Percentiles rank a stretch among this genome's conserved stretches.
Conservation (phyloP, 1,139 yeast species). For the Taiozyma sp. region DNA sequence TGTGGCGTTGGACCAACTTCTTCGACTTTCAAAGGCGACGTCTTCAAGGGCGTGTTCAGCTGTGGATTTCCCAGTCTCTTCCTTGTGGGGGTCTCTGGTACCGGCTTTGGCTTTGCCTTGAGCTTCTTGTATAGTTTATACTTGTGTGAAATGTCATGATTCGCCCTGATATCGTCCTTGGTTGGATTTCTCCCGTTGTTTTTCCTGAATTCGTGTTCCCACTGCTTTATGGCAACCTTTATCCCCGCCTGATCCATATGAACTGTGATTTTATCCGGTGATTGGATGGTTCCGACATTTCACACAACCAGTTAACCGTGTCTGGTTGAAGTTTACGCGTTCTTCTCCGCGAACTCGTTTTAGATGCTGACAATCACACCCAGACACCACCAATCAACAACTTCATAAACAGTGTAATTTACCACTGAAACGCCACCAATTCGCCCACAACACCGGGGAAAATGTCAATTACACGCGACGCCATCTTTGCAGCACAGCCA, state of each 20-base stretch:
- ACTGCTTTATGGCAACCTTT: slow-evolving; percentile 48
- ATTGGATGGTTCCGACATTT: too few species aligned
- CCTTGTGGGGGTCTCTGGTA: slow-evolving; percentile 3
- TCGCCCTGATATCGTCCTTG: slow-evolving; percentile 47
- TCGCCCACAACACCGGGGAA: too few species aligned
- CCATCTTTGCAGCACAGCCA: slow-evolving; percentile 65
- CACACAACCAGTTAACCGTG: too few species aligned
- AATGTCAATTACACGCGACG: slow-evolving; percentile 18
- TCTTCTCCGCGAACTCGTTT: too few species aligned
- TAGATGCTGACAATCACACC: too few species aligned
- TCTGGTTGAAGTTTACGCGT: too few species aligned
- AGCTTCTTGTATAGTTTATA: slow-evolving; percentile 16
- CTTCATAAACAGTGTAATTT: too few species aligned
- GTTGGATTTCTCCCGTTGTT: slow-evolving; percentile 46
- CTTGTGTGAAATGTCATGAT: slow-evolving; percentile 31
- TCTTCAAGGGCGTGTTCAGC: slow-evolving; percentile 19
- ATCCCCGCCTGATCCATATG: slow-evolving; percentile 15
- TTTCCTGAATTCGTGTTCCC: slow-evolving; percentile 53
- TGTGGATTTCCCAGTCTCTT: not conserved
- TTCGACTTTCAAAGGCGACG: slow-evolving; percentile 16
- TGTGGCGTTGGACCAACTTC: slow-evolving; percentile 79
- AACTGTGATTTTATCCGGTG: too few species aligned
- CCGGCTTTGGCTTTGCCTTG: slow-evolving; percentile 3
- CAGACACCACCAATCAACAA: too few species aligned
- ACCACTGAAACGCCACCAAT: too few species aligned